These are phyloP conservation scores for Liriodendron chinense DNA, from an alignment of 164 flowering plant species.

Conservation along the genomic window DNA sequence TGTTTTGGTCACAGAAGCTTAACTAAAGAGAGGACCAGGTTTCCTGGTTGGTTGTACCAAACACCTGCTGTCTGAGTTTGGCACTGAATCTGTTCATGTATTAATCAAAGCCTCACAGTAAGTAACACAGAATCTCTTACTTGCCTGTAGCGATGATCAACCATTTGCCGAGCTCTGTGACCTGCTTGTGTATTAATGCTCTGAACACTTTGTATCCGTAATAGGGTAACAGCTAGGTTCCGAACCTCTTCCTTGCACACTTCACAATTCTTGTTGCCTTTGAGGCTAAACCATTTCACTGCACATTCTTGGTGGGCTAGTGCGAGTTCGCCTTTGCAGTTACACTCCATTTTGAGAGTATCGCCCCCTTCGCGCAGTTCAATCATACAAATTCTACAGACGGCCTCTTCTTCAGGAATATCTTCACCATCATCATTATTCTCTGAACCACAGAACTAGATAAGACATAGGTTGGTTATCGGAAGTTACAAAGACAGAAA, in stretches of 20 bases:
- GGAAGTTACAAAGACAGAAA: constrained; percentile 8
- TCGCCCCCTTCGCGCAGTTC: constrained; percentile 90
- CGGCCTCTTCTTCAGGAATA: constrained; percentile 95
- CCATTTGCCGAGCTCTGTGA: constrained; percentile 25
- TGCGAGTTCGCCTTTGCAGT: constrained; percentile 97
- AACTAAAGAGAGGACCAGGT: background rate
- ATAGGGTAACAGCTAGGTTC: constrained; percentile 81
- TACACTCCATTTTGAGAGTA: constrained; percentile 90
- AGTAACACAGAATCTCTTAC: constrained; percentile 10
- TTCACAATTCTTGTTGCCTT: constrained; percentile 92
- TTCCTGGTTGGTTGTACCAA: background rate
- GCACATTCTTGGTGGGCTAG: constrained; percentile 96
- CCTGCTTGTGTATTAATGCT: constrained; percentile 20
- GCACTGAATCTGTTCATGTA: background rate
- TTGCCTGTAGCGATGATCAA: constrained; percentile 62
- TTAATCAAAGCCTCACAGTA: background rate
- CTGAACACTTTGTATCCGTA: constrained; percentile 60
- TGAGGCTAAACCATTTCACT: constrained; percentile 93
- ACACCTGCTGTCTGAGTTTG: background rate
- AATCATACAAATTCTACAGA: constrained; percentile 84
- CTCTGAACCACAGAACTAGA: constrained; percentile 40
- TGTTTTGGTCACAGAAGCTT: background rate
- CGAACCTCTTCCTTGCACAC: constrained; percentile 87
- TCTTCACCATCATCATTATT: constrained; percentile 70
- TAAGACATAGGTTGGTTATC: constrained; percentile 23